Evolutionary conservation across 768 basidiomycete genomes (phyloP).

Genomic region (Amanita polypyramis): DNA sequence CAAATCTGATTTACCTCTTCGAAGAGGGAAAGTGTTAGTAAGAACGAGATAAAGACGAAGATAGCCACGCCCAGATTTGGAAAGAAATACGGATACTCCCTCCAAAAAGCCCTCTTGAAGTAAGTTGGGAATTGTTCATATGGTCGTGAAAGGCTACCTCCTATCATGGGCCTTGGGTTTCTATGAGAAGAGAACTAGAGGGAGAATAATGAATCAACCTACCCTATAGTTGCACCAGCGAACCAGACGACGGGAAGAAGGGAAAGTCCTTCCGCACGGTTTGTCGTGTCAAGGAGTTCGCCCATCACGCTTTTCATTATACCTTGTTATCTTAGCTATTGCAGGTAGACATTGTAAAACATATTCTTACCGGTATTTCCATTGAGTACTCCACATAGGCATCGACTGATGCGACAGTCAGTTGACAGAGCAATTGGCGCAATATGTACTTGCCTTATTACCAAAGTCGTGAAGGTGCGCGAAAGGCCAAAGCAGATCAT

Average conservation of each 20-base stretch:
- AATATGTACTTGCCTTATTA: slow-evolving; percentile 35
- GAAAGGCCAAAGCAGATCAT: slow-evolving; percentile 57
- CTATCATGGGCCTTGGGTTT: slow-evolving; percentile 44
- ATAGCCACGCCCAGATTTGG: slow-evolving; percentile 39
- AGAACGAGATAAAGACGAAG: slow-evolving; percentile 23
- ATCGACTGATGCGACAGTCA: slow-evolving; percentile 34
- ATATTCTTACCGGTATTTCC: slow-evolving; percentile 44
- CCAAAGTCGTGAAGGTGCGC: slow-evolving; percentile 39
- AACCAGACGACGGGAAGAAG: slow-evolving; percentile 35
- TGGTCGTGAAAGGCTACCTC: slow-evolving; percentile 57
- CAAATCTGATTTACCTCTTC: slow-evolving; percentile 29
- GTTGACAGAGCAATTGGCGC: neutral
- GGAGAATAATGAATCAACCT: slow-evolving; percentile 17
- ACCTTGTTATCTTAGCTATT: slow-evolving; percentile 20
- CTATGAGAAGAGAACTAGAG: slow-evolving; percentile 17
- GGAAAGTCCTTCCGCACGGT: slow-evolving; percentile 22
- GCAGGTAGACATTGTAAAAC: neutral
- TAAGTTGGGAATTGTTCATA: slow-evolving; percentile 52
- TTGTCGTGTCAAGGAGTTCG: slow-evolving; percentile 41
- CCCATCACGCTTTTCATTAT: slow-evolving; percentile 69
- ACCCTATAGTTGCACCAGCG: slow-evolving; percentile 32
- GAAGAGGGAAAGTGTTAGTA: slow-evolving; percentile 25
- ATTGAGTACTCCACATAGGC: slow-evolving; percentile 56
- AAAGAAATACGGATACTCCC: slow-evolving; percentile 65
- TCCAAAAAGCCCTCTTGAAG: slow-evolving; percentile 50